Conservation (phyloP, 2,329 filamentous ascomycete species). For the Ophiostoma ips region DNA sequence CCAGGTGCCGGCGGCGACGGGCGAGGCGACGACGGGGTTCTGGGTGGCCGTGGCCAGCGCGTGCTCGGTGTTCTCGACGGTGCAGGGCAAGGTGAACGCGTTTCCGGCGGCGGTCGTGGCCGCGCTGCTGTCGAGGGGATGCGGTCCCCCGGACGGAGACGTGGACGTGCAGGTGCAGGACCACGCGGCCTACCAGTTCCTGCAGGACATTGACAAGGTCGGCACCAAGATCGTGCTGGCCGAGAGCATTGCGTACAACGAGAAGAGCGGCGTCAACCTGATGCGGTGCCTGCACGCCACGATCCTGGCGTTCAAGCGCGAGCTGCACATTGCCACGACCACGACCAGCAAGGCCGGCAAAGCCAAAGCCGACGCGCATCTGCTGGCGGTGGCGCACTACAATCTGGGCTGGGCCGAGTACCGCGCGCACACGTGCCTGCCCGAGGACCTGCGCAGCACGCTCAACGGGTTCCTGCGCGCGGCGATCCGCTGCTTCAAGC, state of each 20-base stretch:
- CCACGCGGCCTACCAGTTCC: constrained; percentile 38
- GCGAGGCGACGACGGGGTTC: constrained; percentile 66
- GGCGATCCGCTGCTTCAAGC: constrained; percentile 81
- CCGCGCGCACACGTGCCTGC: constrained; percentile 58
- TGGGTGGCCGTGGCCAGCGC: constrained; percentile 91
- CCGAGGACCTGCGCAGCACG: constrained; percentile 37
- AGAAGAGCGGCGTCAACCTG: constrained; percentile 35
- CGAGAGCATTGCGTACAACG: constrained; percentile 31
- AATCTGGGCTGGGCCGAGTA: constrained; percentile 93
- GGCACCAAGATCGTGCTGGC: constrained; percentile 31
- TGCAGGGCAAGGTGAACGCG: constrained; percentile 51
- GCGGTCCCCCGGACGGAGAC: neutral
- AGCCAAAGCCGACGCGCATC: constrained; percentile 60
- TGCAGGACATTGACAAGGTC: constrained; percentile 57
- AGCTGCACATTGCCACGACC: constrained; percentile 59
- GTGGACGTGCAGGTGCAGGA: too few relatives aligned
- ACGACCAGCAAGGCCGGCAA: constrained; percentile 25
- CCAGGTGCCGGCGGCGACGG: constrained; percentile 43
- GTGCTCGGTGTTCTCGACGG: constrained; percentile 67
- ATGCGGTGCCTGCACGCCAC: constrained; percentile 52
- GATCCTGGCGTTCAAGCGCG: constrained; percentile 77
- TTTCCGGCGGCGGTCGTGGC: constrained; percentile 48
- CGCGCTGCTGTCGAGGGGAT: constrained; percentile 35
- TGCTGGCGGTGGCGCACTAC: constrained; percentile 92
- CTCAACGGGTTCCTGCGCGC: constrained; percentile 60